These are phyloP conservation scores for Cyclotella distinguenda DNA, from an alignment of 108 stramenopile species.

Conservation along the genomic window DNA sequence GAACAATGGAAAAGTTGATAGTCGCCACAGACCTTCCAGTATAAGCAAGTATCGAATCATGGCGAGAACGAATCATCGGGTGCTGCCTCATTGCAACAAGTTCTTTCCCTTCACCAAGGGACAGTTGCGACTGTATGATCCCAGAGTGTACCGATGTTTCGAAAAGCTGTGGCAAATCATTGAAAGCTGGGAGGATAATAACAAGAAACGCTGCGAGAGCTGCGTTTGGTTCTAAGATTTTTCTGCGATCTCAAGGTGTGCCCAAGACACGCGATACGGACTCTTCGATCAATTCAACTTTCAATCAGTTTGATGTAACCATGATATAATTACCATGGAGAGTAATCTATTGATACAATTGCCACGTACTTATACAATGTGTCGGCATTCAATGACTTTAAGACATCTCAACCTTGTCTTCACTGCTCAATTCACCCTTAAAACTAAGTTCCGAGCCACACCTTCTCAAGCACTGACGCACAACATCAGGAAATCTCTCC, in stretches of 20 bases:
- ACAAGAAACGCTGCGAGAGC: constrained; percentile 17
- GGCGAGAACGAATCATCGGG: neutral
- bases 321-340: too few relatives aligned
- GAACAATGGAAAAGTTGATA: neutral
- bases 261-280: too few relatives aligned
- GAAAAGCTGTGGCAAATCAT: constrained; percentile 62
- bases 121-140: constrained; percentile 71
- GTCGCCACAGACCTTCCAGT: neutral
- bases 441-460: constrained; percentile 12
- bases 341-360: too few relatives aligned
- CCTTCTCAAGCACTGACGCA: constrained; percentile 21
- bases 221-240: constrained; percentile 31
- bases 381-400: too few relatives aligned
- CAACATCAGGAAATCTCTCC: constrained; percentile 21
- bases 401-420: too few relatives aligned
- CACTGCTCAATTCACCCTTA: neutral
- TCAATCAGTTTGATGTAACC: neutral
- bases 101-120: constrained; percentile 86
- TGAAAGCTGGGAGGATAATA: constrained; percentile 61
- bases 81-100: constrained; percentile 75
- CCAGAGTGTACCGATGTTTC: constrained; percentile 51
- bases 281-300: neutral
- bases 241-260: too few relatives aligned
- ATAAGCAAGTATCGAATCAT: constrained; percentile 17
- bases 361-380: too few relatives aligned